Evolutionary conservation across 1,284 basidiomycete genomes (phyloP), one percentile per base, ranked within the genome.

Genomic region (Rhodotorula sp.): DNA sequence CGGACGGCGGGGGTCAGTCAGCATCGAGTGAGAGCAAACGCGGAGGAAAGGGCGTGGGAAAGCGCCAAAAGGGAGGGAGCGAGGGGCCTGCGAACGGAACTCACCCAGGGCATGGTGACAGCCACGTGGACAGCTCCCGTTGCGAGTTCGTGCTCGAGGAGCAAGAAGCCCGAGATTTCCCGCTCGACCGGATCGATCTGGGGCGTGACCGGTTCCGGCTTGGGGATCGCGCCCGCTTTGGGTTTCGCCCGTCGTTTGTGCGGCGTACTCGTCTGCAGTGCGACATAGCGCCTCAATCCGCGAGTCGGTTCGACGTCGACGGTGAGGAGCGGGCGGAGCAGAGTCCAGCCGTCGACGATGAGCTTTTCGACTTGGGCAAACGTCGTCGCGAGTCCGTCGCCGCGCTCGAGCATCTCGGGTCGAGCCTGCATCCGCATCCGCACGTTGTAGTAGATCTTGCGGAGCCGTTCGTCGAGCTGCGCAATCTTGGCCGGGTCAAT

Each of bases 351-450:
- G 39, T 72, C 68, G 64, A 72, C 57, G 26, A 51, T 63, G 23
- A 65, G 59, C 34, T 69, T 69, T 52, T 72, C 71, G 61, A 64
- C 65, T 54, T 72, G 62, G 6, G 54, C 63, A 4, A 49, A 72
- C 15, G 70, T 72, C 48, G 59, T 60, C 47, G 67, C 67, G 47
- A 72, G 67, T 12, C 70, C 67, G 49, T 72, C 70, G 34, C 58
- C 70, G 20, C 67, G 62, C 62, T 68, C 67, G 57, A 72, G 60
- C 62, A 68, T 64, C 58, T 72, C 70, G 18, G 70, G 70, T 15
- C 70, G 67, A 6, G 62, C 70, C 18, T 63, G 59, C 5, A 60
- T 64, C 7, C 66, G 62, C 20, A 68, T 12, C 15, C 70, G 66
- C 16, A 51, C 56, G 47, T 71, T 64, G 34, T 46, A 68, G 57